Conservation (phyloP, 169 alveolate species). For the Perkinsus olseni region DNA sequence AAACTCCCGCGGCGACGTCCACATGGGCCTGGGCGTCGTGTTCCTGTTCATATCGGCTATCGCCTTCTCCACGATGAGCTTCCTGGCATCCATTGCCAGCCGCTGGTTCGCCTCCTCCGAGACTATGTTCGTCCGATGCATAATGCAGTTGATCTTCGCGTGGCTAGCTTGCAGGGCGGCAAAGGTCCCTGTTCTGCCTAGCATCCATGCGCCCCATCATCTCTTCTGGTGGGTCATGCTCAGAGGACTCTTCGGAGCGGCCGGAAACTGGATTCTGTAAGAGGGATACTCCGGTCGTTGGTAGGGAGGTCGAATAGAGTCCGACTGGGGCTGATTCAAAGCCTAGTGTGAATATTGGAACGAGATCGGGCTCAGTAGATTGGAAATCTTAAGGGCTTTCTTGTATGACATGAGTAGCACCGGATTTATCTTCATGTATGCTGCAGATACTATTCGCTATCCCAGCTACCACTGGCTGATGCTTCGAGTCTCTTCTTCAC, state of each 20-base stretch:
- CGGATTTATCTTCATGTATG: neutral
- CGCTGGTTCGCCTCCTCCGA: neutral
- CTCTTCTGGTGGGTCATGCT: neutral
- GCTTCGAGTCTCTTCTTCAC: neutral
- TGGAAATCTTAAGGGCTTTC: too few relatives aligned
- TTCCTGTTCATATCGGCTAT: neutral
- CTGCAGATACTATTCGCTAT: neutral
- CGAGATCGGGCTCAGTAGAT: too few relatives aligned
- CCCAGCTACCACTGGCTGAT: neutral
- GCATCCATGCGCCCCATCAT: neutral
- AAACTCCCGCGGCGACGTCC: neutral
- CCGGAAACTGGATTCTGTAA: neutral
- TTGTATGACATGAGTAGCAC: too few relatives aligned
- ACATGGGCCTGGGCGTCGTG: neutral
- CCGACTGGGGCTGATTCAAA: too few relatives aligned
- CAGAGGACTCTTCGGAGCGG: neutral
- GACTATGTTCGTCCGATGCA: neutral
- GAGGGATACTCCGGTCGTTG: too few relatives aligned
- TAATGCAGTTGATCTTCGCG: neutral
- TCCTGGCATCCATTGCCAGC: neutral
- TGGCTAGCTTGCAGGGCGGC: neutral
- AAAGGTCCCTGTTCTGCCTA: neutral
- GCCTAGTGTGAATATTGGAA: too few relatives aligned
- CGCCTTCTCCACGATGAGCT: conserved; percentile 2
- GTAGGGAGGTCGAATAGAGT: too few relatives aligned